Evolutionary conservation across 2,329 filamentous ascomycete species (phyloP).

Genomic region (Geosmithia flava): DNA sequence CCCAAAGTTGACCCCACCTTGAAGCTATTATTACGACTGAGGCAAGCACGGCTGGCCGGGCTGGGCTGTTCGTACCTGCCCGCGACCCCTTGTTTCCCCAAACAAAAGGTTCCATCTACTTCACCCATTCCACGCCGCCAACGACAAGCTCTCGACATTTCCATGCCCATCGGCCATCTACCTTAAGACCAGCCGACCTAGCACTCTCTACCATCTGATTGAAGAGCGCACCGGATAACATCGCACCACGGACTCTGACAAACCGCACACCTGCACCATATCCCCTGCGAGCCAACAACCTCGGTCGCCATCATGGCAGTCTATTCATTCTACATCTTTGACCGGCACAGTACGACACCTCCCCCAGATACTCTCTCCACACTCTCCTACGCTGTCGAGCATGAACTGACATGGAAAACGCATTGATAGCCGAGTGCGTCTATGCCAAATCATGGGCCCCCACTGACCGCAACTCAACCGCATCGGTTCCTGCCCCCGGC

Average conservation of each 20-base stretch:
- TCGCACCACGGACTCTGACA: neutral
- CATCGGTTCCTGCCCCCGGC: conserved; percentile 1
- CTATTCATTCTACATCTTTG: conserved; percentile 98
- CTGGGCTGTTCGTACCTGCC: neutral
- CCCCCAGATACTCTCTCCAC: neutral
- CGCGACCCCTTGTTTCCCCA: neutral
- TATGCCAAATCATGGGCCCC: conserved; percentile 81
- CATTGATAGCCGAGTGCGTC: conserved; percentile 78
- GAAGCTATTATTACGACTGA: neutral
- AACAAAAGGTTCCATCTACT: neutral
- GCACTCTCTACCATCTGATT: neutral
- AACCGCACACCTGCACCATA: neutral
- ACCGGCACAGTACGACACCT: conserved; percentile 70
- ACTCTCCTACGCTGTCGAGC: neutral
- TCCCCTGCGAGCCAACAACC: neutral
- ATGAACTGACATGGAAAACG: neutral
- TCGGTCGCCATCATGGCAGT: conserved; percentile 58
- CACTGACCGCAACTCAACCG: conserved; percentile 27
- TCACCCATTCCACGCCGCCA: neutral
- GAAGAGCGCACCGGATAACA: neutral
- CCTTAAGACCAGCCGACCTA: neutral
- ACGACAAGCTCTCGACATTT: neutral
- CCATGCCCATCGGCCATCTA: neutral
- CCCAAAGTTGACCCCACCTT: neutral
- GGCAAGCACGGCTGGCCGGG: neutral